These are phyloP conservation scores for Phytophthora fragariaefolia DNA, from an alignment of 352 stramenopile genomes.

Conservation along the genomic window DNA sequence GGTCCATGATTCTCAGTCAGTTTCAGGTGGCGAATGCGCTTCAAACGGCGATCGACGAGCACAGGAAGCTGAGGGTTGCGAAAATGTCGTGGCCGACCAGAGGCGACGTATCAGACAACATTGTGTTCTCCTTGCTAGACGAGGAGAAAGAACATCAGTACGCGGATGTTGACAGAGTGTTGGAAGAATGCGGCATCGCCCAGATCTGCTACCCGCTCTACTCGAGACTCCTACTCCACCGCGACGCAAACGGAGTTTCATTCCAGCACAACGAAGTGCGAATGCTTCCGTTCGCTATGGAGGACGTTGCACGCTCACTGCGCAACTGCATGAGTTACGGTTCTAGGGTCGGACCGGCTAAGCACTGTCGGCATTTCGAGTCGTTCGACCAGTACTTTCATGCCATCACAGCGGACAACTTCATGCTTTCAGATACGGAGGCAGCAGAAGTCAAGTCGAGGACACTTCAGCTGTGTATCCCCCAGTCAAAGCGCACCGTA, in stretches of 20 bases:
- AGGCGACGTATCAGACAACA: slow-evolving; percentile 7
- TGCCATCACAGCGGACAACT: slow-evolving; percentile 21
- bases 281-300: slow-evolving; percentile 26
- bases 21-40: slow-evolving; percentile 16
- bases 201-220: slow-evolving; percentile 13
- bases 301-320: slow-evolving; percentile 21
- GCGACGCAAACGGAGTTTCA: background rate
- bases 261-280: slow-evolving; percentile 29
- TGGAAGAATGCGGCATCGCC: slow-evolving; percentile 16
- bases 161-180: slow-evolving; percentile 7
- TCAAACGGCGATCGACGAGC: slow-evolving; percentile 20
- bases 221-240: slow-evolving; percentile 14
- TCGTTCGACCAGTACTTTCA: slow-evolving; percentile 20
- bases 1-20: background rate
- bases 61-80: background rate
- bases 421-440: slow-evolving; percentile 7
- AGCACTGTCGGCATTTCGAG: slow-evolving; percentile 14
- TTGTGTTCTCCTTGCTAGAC: slow-evolving; percentile 22
- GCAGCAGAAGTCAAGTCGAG: slow-evolving; percentile 22
- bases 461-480: slow-evolving; percentile 19
- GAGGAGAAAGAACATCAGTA: slow-evolving; percentile 19
- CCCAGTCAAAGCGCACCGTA: slow-evolving; percentile 4
- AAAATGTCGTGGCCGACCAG: slow-evolving; percentile 14
- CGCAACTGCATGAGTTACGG: slow-evolving; percentile 17
- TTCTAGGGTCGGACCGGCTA: slow-evolving; percentile 7